A percentile compares a stretch with the other conserved stretches of the same genome.
phyloP scores from a whole-genome alignment of 495 filamentous ascomycete genomes.

The Clohesyomyces aquaticus region DNA sequence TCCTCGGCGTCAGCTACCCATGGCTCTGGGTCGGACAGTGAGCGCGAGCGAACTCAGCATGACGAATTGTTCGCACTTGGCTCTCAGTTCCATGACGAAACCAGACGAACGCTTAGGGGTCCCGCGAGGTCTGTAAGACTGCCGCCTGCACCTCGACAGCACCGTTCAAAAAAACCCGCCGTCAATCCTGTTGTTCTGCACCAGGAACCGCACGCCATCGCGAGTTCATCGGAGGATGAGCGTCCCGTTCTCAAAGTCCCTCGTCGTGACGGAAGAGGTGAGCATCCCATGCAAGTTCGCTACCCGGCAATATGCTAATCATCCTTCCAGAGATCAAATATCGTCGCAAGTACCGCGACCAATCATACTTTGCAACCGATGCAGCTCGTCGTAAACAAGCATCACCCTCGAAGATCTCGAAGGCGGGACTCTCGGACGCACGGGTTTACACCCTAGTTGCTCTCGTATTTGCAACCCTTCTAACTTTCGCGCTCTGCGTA shows the following conservation, averaged over 20 bases:
- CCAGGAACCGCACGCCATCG: neutral
- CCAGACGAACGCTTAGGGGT: neutral
- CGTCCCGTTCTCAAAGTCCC: neutral
- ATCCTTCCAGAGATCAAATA: constrained; percentile 10
- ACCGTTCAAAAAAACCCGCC: constrained; percentile 21
- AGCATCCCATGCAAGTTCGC: neutral
- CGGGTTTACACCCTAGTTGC: constrained; percentile 17
- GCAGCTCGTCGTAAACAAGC: constrained; percentile 2
- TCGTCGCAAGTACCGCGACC: constrained; percentile 19
- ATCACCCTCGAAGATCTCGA: neutral
- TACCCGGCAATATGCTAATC: neutral
- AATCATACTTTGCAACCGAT: constrained; percentile 21
- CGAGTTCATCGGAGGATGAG: constrained; percentile 5
- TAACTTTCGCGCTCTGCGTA: constrained; percentile 13
- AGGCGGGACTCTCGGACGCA: constrained; percentile 5
- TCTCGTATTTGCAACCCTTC: constrained; percentile 18
- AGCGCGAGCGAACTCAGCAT: constrained; percentile 14
- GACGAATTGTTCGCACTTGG: constrained; percentile 12
- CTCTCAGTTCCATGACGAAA: constrained; percentile 4
- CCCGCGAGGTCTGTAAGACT: constrained; percentile 4
- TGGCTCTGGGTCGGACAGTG: constrained; percentile 27
- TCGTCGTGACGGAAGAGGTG: constrained; percentile 16
- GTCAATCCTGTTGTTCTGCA: constrained; percentile 27
- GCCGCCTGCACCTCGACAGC: constrained; percentile 1
- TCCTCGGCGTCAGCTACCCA: constrained; percentile 31